phyloP scores from a whole-genome alignment of 1,139 yeast genomes.

The Nakaseomyces kungkrabaensis region DNA sequence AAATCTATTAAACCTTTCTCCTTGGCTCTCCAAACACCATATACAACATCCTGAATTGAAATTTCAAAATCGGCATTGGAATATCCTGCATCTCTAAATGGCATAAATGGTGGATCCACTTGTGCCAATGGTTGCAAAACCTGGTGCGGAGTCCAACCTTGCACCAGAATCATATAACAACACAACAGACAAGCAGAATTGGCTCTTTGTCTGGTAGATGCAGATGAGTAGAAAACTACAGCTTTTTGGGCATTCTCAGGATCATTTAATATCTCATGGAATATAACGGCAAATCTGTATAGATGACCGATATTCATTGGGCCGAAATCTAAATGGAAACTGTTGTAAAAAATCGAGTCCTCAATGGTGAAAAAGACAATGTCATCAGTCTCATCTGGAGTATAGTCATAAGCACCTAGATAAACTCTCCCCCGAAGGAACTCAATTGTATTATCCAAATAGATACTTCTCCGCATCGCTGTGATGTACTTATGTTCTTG shows the following conservation, averaged over 20 bases:
- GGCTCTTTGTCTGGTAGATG: slow-evolving; percentile 72
- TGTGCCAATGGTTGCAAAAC: slow-evolving; percentile 92
- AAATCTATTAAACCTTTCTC: slow-evolving; percentile 82
- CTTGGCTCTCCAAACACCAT: slow-evolving; percentile 98
- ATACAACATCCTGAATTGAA: slow-evolving; percentile 87
- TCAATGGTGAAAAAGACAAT: slow-evolving; percentile 86
- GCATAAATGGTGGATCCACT: slow-evolving; percentile 86
- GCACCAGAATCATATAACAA: slow-evolving; percentile 90
- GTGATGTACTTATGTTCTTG: no score
- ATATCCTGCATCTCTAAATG: slow-evolving; percentile 95
- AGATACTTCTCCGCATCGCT: slow-evolving; percentile 1
- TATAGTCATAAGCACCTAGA: slow-evolving; percentile 76
- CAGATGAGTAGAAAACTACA: slow-evolving; percentile 78
- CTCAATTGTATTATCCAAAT: slow-evolving; percentile 29
- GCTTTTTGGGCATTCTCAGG: slow-evolving; percentile 79
- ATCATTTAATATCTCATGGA: slow-evolving; percentile 84
- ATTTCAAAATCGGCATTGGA: slow-evolving; percentile 90
- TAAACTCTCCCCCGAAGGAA: slow-evolving; percentile 61
- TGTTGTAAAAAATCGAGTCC: slow-evolving; percentile 80
- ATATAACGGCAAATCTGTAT: slow-evolving; percentile 87
- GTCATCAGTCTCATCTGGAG: slow-evolving; percentile 68
- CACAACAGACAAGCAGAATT: slow-evolving; percentile 92
- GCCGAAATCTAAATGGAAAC: slow-evolving; percentile 93
- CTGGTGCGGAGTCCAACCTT: slow-evolving; percentile 97
- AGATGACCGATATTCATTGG: slow-evolving; percentile 89